Percentiles rank a stretch among this genome's conserved stretches.
Conservation (phyloP, 768 basidiomycete genomes). For the Cytidiella melzeri region DNA sequence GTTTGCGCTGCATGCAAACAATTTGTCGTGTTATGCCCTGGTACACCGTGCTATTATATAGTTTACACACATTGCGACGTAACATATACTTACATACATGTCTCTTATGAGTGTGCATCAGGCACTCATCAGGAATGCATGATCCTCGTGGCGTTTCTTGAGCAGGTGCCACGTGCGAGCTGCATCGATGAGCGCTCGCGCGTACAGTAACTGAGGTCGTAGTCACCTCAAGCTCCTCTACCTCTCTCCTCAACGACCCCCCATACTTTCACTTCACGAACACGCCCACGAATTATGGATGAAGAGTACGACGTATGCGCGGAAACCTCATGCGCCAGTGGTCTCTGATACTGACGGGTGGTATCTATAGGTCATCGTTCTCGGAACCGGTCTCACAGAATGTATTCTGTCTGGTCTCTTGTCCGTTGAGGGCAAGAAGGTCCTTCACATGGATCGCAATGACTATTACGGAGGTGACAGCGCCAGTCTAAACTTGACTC, state of each 20-base stretch:
- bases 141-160: background rate
- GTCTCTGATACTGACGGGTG: conserved; percentile 4
- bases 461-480: conserved; percentile 99
- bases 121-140: too few relatives aligned
- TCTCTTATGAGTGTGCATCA: too few relatives aligned
- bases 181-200: conserved; percentile 13
- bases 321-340: background rate
- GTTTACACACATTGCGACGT: too few relatives aligned
- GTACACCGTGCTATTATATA: too few relatives aligned
- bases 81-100: too few relatives aligned
- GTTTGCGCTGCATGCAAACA: too few relatives aligned
- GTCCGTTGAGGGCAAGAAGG: conserved; percentile 99
- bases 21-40: too few relatives aligned
- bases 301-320: conserved; percentile 89
- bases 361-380: conserved; percentile 65
- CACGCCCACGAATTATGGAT: conserved; percentile 63
- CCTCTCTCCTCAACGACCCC: conserved; percentile 14
- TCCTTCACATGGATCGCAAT: conserved; percentile 97
- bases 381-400: conserved; percentile 97
- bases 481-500: conserved; percentile 94
- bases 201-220: conserved; percentile 3
- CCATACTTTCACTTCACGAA: conserved; percentile 23
- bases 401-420: conserved; percentile 97
- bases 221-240: conserved; percentile 5
- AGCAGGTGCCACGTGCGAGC: conserved; percentile 12